A percentile compares a stretch with the other conserved stretches of the same genome.
These are phyloP conservation scores for Mucor lusitanicus DNA, from an alignment of 371 early-diverging fungal genomes.

Conservation along the genomic window DNA sequence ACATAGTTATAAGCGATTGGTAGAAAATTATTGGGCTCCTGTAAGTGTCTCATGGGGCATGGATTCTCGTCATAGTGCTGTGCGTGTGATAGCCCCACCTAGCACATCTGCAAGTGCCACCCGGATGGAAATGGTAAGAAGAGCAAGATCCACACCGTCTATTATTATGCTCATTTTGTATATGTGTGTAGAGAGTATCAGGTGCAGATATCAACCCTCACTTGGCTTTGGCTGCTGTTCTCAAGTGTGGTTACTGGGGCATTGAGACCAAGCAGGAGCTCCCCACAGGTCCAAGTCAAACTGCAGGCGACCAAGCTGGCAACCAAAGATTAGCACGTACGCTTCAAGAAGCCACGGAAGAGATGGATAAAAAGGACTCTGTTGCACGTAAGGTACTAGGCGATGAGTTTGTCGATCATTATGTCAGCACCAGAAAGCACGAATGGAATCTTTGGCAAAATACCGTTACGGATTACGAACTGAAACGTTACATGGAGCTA, in stretches of 20 bases:
- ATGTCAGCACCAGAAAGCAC: slow-evolving; percentile 68
- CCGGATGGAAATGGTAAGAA: slow-evolving; percentile 68
- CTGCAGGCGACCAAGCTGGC: slow-evolving; percentile 9
- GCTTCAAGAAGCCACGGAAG: slow-evolving; percentile 66
- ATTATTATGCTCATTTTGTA: not conserved
- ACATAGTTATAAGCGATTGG: slow-evolving; percentile 78
- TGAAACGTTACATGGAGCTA: slow-evolving; percentile 73
- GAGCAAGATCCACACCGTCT: not conserved
- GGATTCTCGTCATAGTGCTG: slow-evolving; percentile 75
- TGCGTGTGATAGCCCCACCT: slow-evolving; percentile 80
- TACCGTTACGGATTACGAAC: slow-evolving; percentile 80
- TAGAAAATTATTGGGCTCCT: slow-evolving; percentile 89
- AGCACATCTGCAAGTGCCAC: slow-evolving; percentile 63
- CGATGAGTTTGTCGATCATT: slow-evolving; percentile 80
- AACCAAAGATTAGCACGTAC: slow-evolving; percentile 60
- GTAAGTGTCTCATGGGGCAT: slow-evolving; percentile 80
- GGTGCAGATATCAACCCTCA: slow-evolving; percentile 87
- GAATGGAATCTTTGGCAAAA: slow-evolving; percentile 77
- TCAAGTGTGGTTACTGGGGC: slow-evolving; percentile 81
- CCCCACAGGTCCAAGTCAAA: slow-evolving; percentile 41
- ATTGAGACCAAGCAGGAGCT: slow-evolving; percentile 62
- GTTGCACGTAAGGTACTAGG: slow-evolving; percentile 79
- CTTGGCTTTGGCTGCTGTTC: slow-evolving; percentile 74
- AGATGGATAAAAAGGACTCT: slow-evolving; percentile 66
- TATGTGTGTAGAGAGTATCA: slow-evolving; percentile 60